Evolutionary conservation across 495 filamentous ascomycete species (phyloP).

Genomic region (Cudoniella acicularis): DNA sequence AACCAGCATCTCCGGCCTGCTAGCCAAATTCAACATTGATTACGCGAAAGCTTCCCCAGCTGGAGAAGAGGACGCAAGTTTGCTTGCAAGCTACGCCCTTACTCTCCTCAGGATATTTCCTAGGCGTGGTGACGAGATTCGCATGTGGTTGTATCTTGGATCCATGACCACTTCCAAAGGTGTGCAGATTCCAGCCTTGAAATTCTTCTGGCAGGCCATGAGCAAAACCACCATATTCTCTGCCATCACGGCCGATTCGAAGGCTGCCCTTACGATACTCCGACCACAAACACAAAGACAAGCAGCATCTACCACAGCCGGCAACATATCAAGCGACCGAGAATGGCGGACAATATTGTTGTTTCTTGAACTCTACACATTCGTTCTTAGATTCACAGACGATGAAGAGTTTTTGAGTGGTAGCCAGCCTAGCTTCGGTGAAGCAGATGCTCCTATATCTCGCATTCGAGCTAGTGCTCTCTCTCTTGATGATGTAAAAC

Average conservation of each 20-base stretch:
- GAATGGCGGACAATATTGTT: constrained; percentile 89
- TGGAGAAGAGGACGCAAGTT: constrained; percentile 57
- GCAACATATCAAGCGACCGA: constrained; percentile 41
- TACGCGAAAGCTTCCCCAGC: constrained; percentile 29
- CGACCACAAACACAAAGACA: constrained; percentile 33
- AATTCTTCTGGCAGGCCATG: constrained; percentile 85
- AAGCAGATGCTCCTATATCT: constrained; percentile 34
- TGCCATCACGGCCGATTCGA: constrained; percentile 56
- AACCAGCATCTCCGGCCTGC: constrained; percentile 56
- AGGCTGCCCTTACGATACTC: constrained; percentile 54
- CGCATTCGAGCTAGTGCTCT: constrained; percentile 63
- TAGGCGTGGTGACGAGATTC: constrained; percentile 77
- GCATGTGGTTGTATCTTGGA: constrained; percentile 89
- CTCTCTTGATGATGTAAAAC: constrained; percentile 63
- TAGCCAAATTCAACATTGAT: constrained; percentile 39
- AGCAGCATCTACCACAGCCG: constrained; percentile 18
- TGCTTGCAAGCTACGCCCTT: constrained; percentile 82
- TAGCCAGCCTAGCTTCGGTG: constrained; percentile 15
- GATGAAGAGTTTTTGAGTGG: constrained; percentile 76
- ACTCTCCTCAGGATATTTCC: constrained; percentile 87
- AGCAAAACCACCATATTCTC: constrained; percentile 63
- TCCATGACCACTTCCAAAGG: constrained; percentile 52
- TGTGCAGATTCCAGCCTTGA: constrained; percentile 63
- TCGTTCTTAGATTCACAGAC: constrained; percentile 86
- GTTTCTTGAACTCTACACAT: constrained; percentile 92